These are phyloP conservation scores for Delitschia confertaspora DNA, from an alignment of 495 filamentous ascomycete genomes.

Conservation along the genomic window DNA sequence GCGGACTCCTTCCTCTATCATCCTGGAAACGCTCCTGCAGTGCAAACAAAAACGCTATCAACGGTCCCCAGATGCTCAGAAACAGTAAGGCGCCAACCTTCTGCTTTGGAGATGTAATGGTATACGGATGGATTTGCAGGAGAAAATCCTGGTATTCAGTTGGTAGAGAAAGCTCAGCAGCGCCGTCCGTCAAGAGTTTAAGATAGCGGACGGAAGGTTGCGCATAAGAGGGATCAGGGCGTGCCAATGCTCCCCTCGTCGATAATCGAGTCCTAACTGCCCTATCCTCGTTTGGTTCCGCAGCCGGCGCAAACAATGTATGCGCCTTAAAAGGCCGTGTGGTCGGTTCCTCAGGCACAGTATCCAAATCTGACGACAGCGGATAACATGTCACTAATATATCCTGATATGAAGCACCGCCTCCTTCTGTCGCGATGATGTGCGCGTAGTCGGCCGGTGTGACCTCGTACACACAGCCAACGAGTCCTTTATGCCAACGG, in stretches of 20 bases:
- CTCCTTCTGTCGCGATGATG: conserved; percentile 86
- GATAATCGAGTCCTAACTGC: conserved; percentile 32
- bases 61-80: conserved; percentile 50
- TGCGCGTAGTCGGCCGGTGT: conserved; percentile 68
- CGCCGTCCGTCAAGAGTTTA: conserved; percentile 64
- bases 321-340: conserved; percentile 40
- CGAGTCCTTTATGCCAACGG: conserved; percentile 66
- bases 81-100: conserved; percentile 55
- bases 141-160: conserved; percentile 65
- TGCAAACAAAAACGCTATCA: conserved; percentile 43
- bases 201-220: conserved; percentile 82
- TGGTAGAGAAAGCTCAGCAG: conserved; percentile 67
- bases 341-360: conserved; percentile 33
- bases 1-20: conserved; percentile 54
- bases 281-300: conserved; percentile 25
- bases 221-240: conserved; percentile 58
- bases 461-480: conserved; percentile 93
- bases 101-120: conserved; percentile 57
- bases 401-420: conserved; percentile 71
- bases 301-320: conserved; percentile 49
- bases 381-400: conserved; percentile 66
- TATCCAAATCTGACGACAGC: conserved; percentile 36
- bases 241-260: no score
- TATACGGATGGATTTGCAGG: conserved; percentile 55
- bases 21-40: conserved; percentile 47